Conservation (phyloP, 2,329 filamentous ascomycete genomes). For the Neonectria coccinea region DNA sequence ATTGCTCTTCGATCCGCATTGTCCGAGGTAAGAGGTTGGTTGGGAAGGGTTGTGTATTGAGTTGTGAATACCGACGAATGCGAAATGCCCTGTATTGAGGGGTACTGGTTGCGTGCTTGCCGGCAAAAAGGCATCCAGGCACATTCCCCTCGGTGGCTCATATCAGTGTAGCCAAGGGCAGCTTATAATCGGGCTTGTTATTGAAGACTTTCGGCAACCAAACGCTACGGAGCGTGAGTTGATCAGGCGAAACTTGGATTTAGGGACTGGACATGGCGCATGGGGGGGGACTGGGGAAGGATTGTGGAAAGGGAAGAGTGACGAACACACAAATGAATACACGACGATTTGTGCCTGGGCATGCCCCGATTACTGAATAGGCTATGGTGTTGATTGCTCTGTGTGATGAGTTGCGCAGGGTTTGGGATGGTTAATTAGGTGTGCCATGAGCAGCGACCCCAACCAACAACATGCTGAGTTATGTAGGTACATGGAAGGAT, state of each 20-base stretch:
- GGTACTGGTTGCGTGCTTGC: not conserved
- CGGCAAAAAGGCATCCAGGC: not conserved
- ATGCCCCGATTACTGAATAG: not conserved
- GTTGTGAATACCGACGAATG: not conserved
- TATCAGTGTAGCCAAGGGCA: not conserved
- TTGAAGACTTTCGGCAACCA: not conserved
- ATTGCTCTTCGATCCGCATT: not conserved
- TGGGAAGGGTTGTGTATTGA: not conserved
- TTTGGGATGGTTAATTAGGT: not conserved
- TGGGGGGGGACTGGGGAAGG: not conserved
- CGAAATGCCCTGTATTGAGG: not conserved
- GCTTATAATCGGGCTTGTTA: not conserved
- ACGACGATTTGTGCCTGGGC: not conserved
- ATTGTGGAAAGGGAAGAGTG: not conserved
- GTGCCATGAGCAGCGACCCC: not conserved
- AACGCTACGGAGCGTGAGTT: not conserved
- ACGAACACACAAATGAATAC: constrained; percentile 3
- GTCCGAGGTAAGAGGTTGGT: not conserved
- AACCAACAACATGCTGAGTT: not conserved
- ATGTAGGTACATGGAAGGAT: not conserved
- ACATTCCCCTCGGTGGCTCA: not conserved
- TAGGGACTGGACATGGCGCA: not conserved
- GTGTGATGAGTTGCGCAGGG: not conserved
- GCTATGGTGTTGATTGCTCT: too few relatives aligned
- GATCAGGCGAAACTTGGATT: not conserved